Percentiles rank a stretch among this genome's conserved stretches.
These are phyloP conservation scores for Hydrangea macrophylla DNA, from an alignment of 148 eudicot genomes.

Conservation along the genomic window DNA sequence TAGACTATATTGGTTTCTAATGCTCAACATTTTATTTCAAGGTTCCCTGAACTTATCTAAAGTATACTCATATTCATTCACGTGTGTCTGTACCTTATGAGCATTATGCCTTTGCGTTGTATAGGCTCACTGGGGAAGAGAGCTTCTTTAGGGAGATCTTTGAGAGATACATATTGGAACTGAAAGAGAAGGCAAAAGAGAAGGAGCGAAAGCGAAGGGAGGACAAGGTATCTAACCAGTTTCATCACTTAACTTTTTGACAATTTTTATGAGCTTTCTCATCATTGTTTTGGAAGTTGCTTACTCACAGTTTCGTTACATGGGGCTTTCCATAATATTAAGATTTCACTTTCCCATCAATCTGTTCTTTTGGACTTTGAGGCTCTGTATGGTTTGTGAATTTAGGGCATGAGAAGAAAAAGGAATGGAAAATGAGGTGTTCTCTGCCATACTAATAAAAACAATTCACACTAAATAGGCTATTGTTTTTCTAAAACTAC, in stretches of 20 bases:
- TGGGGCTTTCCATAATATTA: not conserved
- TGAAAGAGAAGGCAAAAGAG: conserved; percentile 69
- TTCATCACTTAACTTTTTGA: no score
- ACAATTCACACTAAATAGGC: no score
- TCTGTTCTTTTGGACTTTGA: not conserved
- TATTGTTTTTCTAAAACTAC: no score
- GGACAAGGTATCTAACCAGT: conserved; percentile 59
- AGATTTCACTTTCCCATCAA: not conserved
- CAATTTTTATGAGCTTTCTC: not conserved
- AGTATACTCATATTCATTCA: conserved; percentile 11
- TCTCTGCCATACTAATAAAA: no score
- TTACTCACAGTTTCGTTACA: not conserved
- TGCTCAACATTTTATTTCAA: not conserved
- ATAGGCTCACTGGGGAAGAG: conserved; percentile 68
- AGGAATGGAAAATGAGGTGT: not conserved
- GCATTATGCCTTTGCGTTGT: conserved; percentile 14
- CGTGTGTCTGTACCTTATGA: not conserved
- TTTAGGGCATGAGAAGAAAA: not conserved
- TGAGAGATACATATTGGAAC: conserved; percentile 60
- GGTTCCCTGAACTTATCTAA: not conserved
- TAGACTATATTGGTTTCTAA: not conserved
- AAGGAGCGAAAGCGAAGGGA: conserved; percentile 78
- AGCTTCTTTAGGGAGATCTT: conserved; percentile 53
- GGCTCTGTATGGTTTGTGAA: not conserved
- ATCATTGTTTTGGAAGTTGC: conserved; percentile 1